phyloP scores from a whole-genome alignment of 495 filamentous ascomycete species.

The Penicillium fimorum region DNA sequence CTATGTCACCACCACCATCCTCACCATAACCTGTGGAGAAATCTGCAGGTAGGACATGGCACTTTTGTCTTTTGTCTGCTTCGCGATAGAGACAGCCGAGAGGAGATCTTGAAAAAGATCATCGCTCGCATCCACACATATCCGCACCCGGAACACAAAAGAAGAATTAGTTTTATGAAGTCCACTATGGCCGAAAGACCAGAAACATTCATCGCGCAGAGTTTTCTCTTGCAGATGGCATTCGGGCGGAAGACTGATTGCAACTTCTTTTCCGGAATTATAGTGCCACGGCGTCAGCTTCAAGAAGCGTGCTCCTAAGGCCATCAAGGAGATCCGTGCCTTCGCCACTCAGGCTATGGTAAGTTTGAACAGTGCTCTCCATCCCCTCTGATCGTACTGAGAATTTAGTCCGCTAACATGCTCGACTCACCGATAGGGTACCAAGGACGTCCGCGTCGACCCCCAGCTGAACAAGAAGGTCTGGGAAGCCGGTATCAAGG shows the following conservation, averaged over 20 bases:
- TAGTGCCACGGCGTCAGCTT: slow-evolving; percentile 95
- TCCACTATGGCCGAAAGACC: slow-evolving; percentile 54
- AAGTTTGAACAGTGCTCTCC: slow-evolving; percentile 38
- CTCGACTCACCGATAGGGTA: slow-evolving; percentile 63
- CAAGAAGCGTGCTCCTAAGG: slow-evolving; percentile 98
- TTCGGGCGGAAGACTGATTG: slow-evolving; percentile 61
- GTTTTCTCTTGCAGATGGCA: slow-evolving; percentile 49
- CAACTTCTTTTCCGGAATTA: slow-evolving; percentile 38
- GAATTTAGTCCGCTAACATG: slow-evolving; percentile 1
- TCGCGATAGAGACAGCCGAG: slow-evolving; percentile 9
- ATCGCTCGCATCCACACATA: slow-evolving; percentile 17
- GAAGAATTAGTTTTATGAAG: slow-evolving; percentile 69
- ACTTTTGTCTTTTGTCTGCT: slow-evolving; percentile 5
- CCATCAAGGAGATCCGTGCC: slow-evolving; percentile 97
- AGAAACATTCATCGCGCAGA: slow-evolving; percentile 31
- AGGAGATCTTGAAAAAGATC: slow-evolving; percentile 11
- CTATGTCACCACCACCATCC: slow-evolving; percentile 4
- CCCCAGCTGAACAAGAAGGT: slow-evolving; percentile 99
- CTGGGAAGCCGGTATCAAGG: slow-evolving; percentile 99
- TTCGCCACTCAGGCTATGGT: slow-evolving; percentile 96
- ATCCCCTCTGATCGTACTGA: not conserved
- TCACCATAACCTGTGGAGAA: slow-evolving; percentile 14
- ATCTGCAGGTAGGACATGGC: slow-evolving; percentile 8
- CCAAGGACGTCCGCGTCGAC: slow-evolving; percentile 94
- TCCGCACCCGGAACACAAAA: slow-evolving; percentile 28